Percentiles rank a stretch among this genome's conserved stretches.
Conservation (phyloP, 2,329 filamentous ascomycete genomes). For the Gliomastix tumulicola region DNA sequence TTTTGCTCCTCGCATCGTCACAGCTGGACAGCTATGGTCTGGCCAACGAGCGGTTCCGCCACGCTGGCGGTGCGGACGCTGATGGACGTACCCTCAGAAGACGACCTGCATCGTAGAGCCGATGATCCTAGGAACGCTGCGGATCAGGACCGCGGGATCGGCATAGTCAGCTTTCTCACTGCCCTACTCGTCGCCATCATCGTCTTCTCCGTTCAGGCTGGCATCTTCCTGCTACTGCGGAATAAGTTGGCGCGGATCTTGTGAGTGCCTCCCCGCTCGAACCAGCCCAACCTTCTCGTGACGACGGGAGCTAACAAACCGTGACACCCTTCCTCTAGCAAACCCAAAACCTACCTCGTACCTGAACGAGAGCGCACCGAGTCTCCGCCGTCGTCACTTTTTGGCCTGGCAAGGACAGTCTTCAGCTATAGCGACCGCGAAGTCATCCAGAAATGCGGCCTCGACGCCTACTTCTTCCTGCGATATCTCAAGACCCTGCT, state of each 20-base stretch:
- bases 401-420: slow-evolving; percentile 50
- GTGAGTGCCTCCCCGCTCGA: too few species aligned
- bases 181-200: slow-evolving; percentile 56
- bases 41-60: too few species aligned
- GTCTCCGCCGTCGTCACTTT: slow-evolving; percentile 55
- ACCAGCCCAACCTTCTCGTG: too few species aligned
- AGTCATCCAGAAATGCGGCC: slow-evolving; percentile 88
- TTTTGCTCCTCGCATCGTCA: too few species aligned
- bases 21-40: too few species aligned
- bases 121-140: slow-evolving; percentile 11
- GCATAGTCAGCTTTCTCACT: slow-evolving; percentile 47
- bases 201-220: slow-evolving; percentile 56
- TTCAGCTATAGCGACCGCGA: slow-evolving; percentile 66
- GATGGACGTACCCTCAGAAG: too few species aligned
- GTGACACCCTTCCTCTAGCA: slow-evolving; percentile 36
- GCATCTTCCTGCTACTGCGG: slow-evolving; percentile 69
- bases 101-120: too few species aligned
- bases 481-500: slow-evolving; percentile 74
- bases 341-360: slow-evolving; percentile 79
- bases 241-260: slow-evolving; percentile 79
- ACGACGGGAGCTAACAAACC: not conserved
- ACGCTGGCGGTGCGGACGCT: too few species aligned
- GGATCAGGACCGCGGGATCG: slow-evolving; percentile 35
- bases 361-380: slow-evolving; percentile 77
- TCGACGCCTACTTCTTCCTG: slow-evolving; percentile 96